A percentile compares a stretch with the other conserved stretches of the same genome.
phyloP scores from a whole-genome alignment of 805 yeast species.

The Clavispora fructus region DNA sequence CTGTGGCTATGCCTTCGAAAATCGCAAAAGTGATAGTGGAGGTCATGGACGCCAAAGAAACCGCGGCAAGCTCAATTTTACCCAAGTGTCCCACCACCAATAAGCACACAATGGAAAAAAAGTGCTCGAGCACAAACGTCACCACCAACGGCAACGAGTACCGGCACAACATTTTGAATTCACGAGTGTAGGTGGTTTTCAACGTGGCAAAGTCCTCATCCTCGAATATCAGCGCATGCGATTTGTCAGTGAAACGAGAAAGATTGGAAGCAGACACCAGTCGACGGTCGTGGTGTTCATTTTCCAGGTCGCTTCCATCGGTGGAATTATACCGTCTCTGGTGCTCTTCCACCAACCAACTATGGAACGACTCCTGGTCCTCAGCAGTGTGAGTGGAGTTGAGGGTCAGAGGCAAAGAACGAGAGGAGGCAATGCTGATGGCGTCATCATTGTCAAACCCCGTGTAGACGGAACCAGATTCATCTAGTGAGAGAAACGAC shows the following conservation, averaged over 20 bases:
- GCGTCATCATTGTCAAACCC: conserved; percentile 28
- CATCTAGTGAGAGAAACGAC: conserved; percentile 37
- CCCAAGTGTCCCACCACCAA: conserved; percentile 44
- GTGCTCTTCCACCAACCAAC: conserved; percentile 41
- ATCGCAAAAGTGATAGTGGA: conserved; percentile 40
- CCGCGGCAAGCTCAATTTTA: conserved; percentile 41
- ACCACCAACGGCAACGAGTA: conserved; percentile 37
- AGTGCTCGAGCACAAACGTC: conserved; percentile 39
- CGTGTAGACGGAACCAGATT: conserved; percentile 26
- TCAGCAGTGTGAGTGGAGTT: conserved; percentile 30
- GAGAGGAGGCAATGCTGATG: conserved; percentile 36
- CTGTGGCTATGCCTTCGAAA: conserved; percentile 44
- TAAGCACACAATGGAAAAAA: conserved; percentile 38
- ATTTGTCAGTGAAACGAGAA: conserved; percentile 3
- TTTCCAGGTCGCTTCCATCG: conserved; percentile 12
- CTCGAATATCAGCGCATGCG: conserved; percentile 9
- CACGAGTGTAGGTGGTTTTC: conserved; percentile 23
- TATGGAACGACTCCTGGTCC: conserved; percentile 37
- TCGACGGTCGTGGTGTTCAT: background rate
- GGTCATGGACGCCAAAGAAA: conserved; percentile 41
- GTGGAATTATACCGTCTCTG: conserved; percentile 30
- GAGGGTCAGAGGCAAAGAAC: conserved; percentile 38
- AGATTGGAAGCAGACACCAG: background rate
- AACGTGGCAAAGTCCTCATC: conserved; percentile 29
- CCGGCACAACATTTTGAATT: conserved; percentile 22